A percentile compares a stretch with the other conserved stretches of the same genome.
Evolutionary conservation across 2,329 filamentous ascomycete species (phyloP).

Genomic region (Aplosporella prunicola): DNA sequence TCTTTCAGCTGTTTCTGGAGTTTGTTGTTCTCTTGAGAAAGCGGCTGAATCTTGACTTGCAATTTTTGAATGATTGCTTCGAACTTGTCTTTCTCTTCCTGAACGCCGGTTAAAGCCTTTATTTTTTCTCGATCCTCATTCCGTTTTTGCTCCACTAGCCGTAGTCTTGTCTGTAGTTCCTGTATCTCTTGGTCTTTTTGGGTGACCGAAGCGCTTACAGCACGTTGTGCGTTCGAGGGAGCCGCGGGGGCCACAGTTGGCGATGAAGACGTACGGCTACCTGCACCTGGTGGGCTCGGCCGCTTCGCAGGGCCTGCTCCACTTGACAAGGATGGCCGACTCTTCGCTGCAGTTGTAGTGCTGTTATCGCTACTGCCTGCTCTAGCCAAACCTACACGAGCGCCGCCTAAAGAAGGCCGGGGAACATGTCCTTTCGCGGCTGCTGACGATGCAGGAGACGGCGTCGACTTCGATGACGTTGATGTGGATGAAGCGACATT

Average conservation of each 20-base stretch:
- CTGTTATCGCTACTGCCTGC: conserved; percentile 2
- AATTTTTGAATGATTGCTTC: conserved; percentile 83
- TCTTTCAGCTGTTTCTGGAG: conserved; percentile 71
- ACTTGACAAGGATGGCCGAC: conserved; percentile 6
- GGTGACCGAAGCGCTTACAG: not conserved
- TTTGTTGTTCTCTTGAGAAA: conserved; percentile 69
- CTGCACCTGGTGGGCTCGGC: conserved; percentile 12
- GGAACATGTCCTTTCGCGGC: conserved; percentile 1
- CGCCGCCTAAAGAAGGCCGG: conserved; percentile 4
- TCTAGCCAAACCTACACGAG: conserved; percentile 2
- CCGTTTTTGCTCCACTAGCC: conserved; percentile 78
- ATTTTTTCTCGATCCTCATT: conserved; percentile 77
- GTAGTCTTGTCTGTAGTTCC: conserved; percentile 78
- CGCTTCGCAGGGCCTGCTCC: conserved; percentile 3
- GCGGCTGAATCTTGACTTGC: conserved; percentile 77
- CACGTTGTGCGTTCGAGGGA: conserved; percentile 1
- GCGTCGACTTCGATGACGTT: conserved; percentile 4
- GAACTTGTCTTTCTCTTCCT: conserved; percentile 67
- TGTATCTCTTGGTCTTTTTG: conserved; percentile 56
- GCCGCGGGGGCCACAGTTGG: conserved; percentile 3
- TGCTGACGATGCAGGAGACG: not conserved
- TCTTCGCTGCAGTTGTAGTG: conserved; percentile 2
- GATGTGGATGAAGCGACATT: conserved; percentile 5
- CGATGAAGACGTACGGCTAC: conserved; percentile 4
- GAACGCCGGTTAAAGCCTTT: conserved; percentile 65